Base-by-base conservation (phyloP, 306 rosid species). In the Urtica urens region DNA sequence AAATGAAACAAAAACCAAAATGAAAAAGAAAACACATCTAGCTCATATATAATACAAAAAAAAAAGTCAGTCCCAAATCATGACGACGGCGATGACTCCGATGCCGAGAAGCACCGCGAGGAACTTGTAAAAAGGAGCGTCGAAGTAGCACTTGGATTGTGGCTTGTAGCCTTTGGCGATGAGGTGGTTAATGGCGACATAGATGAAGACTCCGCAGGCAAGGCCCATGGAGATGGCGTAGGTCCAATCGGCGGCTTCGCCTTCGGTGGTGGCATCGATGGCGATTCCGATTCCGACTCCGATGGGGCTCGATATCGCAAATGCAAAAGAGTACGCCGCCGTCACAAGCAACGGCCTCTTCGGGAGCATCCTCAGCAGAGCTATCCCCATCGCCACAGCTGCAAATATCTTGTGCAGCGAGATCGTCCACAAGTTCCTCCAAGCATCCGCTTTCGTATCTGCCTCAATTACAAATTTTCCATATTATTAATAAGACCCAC, bases 371-470 rank as follows among this genome's bases (percentile, higher is more conserved):
- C 70, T 70, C 20, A 86, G 79, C 51, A 81, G 55, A 5, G 93
- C 93, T 0, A 81, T 86, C 25, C 93, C 95, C 95, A 81, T 86
- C 14, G 77, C 87, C 0, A 76, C 42, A 2, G 95, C 88, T 9
- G 95, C 95, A 69, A 86, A 81, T 47, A 81, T 50, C 71, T 86
- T 86, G 80, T 86, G 95, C 55, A 81, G 46, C 2, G 79, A 76
- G 65, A 81, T 81, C 38, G 88, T 86, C 95, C 93, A 86, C 5
- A 81, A 69, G 33, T 71, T 80, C 68, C 71, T 86, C 95, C 95
- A 81, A 57, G 88, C 93, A n/a, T 81, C 88, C 0, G 34, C 49
- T 58, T 73, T 74, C 1, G 31, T 78, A 60, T 48, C 94, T 80
- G 62, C n/a, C n/a, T n/a, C n/a, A n/a, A n/a, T n/a, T n/a, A n/a